Base-by-base conservation (phyloP, 192 early-diverging fungal species). In the Podila verticillata region DNA sequence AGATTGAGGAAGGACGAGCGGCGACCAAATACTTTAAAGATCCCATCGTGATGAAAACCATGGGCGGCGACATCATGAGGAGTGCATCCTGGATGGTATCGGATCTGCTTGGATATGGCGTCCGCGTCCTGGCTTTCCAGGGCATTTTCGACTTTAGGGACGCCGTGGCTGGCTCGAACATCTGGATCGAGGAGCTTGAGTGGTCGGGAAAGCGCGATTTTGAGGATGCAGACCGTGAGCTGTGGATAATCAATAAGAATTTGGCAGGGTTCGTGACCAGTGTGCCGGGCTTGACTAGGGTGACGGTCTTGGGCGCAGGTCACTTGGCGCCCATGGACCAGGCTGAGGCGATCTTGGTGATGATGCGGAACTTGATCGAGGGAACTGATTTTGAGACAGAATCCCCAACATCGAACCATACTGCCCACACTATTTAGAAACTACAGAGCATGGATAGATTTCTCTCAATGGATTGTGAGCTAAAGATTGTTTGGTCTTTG, bases 71-170 rank as follows among this genome's bases (percentile, higher is more conserved):
- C 69, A 89, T 92, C 48, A 93, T 93, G 90, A 90, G 88, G 61
- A 83, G 85, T 31, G 64, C 88, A 8, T 84, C 85, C 31, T 84
- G 84, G 32, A 79, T 90, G 61, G 84, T 95, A 5, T 84, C 84
- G 0, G 32, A 72, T 8, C 74, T 96, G 29, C 77, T 96, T 30
- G 82, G 88, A 51, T 70, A 75, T 29, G 70, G 69, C 4, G 86
- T 87, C 67, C 65, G 72, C 5, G 90, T 93, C 26, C 61, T 93
- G 30, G 83, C 93, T 8, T 92, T 80, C 69, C 95, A 96, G 80
- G 95, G 92, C 6, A 87, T 95, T 58, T 94, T 94, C 83, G 95
- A 96, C 83, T 94, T 91, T 72, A 87, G 95, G 48, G 95, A 96
- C 65, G 95, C 91, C 6, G 85, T 92, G 17, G 71, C 89, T 19